Base-by-base conservation (phyloP, 2,329 filamentous ascomycete species). In the Epichloe brachyelytri region DNA sequence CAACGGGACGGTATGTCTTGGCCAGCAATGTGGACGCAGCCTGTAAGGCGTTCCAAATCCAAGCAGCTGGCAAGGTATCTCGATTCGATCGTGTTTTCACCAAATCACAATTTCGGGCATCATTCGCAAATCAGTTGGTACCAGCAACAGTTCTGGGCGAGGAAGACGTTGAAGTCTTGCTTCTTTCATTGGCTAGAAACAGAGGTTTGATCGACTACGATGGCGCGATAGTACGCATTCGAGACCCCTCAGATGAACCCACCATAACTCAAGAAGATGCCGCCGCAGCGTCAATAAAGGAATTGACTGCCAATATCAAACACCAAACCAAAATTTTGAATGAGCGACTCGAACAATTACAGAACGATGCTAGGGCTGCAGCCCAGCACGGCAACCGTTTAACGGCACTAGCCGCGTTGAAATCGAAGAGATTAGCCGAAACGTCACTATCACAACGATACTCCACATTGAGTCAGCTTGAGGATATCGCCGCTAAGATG, bases 391-490 rank as follows among this genome's bases (percentile, higher is more conserved):
- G 90, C 63, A 90, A 94, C 64, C 78, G 80, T 43, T 70, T 85
- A 22, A 76, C 83, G 0, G 93, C 91, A 10, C 76, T 91, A 34
- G 83, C 86, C 1, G 83, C 88, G 0, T 76, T 98, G 12, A 83
- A 85, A 48, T 86, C 82, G 5, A 95, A 88, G 71, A 96, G 93
- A 65, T 71, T 86, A 7, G 82, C 85, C 30, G 89, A 96, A 65
- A 71, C 78, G 2, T 85, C 82, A 11, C 75, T 97, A 0, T 72
- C 79, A 33, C 80, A 82, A 56, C 82, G 90, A 12, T 80, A 83
- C 33, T 81, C 82, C 8, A 86, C 86, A 0, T 76, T 95, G 2
- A 72, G 75, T 41, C 89, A 95, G 66, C 76, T 98, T 1, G 89
- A 97, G 67, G 82, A 87, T 55, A 83, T 94, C 0, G 86, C 88